Percentiles rank a stretch among this genome's conserved stretches.
These are phyloP conservation scores for Lasiodiplodia sp. DNA, from an alignment of 2,329 filamentous ascomycete species.

Conservation along the genomic window DNA sequence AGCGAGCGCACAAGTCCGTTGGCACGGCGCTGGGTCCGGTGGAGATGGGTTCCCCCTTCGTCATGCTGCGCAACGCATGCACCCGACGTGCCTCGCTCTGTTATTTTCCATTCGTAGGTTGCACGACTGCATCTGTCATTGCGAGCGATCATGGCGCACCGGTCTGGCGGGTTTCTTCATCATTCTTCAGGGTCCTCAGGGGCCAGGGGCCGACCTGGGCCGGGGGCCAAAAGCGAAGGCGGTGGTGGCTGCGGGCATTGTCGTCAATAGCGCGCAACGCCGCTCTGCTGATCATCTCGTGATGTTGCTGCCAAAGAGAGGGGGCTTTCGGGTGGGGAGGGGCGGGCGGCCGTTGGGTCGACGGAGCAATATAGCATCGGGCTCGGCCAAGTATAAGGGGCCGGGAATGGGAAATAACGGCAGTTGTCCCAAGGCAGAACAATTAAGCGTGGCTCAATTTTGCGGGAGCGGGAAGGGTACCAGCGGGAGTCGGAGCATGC, in stretches of 20 bases:
- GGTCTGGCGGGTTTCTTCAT: conserved; percentile 3
- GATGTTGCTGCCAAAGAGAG: not conserved
- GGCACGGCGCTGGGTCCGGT: conserved; percentile 23
- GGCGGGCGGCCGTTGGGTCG: not conserved
- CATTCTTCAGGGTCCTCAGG: conserved; percentile 17
- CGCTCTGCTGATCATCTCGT: conserved; percentile 24
- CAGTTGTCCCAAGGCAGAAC: not conserved
- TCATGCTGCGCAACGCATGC: not conserved
- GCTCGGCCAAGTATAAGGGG: conserved; percentile 9
- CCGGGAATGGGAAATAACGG: not conserved
- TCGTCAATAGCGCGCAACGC: conserved; percentile 7
- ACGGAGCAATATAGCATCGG: conserved; percentile 4
- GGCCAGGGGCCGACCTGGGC: conserved; percentile 14
- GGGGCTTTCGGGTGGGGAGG: not conserved
- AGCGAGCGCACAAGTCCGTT: conserved; percentile 21
- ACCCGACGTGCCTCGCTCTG: not conserved
- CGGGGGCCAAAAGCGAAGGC: not conserved
- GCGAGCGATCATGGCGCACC: conserved; percentile 6
- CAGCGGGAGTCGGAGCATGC: conserved; percentile 2
- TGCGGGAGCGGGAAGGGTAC: conserved; percentile 26
- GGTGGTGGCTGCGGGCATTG: conserved; percentile 5
- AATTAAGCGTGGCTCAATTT: conserved; percentile 12
- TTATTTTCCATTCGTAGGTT: not conserved
- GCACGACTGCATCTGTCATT: not conserved
- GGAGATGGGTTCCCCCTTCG: not conserved